Percentiles rank a stretch among this genome's conserved stretches.
These are phyloP conservation scores for Cryphonectria carpinicola DNA, from an alignment of 2,329 filamentous ascomycete genomes.

Conservation along the genomic window DNA sequence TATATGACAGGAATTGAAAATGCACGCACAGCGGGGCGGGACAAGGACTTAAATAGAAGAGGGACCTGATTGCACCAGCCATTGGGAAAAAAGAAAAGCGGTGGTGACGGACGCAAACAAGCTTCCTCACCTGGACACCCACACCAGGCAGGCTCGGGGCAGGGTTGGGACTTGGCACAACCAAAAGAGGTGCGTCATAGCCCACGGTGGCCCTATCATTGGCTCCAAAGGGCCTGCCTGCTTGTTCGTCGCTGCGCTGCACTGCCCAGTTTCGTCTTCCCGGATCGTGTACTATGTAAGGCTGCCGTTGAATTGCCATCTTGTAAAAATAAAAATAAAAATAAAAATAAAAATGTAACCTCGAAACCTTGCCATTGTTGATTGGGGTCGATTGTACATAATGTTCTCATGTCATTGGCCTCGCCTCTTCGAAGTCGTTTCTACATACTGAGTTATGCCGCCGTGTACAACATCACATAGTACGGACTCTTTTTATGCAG, in stretches of 20 bases:
- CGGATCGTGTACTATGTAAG: neutral
- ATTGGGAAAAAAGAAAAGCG: slow-evolving; percentile 9
- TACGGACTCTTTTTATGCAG: neutral
- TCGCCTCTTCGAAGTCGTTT: neutral
- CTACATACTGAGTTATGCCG: neutral
- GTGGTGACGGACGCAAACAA: slow-evolving; percentile 21
- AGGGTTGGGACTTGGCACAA: slow-evolving; percentile 3
- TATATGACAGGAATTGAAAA: neutral
- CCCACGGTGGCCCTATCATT: slow-evolving; percentile 8
- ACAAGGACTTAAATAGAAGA: slow-evolving; percentile 23
- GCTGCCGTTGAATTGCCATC: neutral
- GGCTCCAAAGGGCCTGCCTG: neutral
- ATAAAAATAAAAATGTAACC: neutral
- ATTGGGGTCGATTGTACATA: neutral
- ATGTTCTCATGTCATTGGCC: neutral
- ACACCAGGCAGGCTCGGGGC: neutral
- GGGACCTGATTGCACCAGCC: slow-evolving; percentile 23
- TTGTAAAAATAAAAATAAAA: neutral
- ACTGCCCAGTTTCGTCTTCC: slow-evolving; percentile 13
- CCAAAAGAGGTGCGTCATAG: slow-evolving; percentile 12
- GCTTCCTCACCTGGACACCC: slow-evolving; percentile 14
- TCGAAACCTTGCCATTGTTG: neutral
- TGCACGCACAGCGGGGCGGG: slow-evolving; percentile 11
- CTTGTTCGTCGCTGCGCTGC: slow-evolving; percentile 10
- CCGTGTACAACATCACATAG: neutral